These are phyloP conservation scores for Ottelia alismoides DNA, from an alignment of 106 monocot genomes.

Conservation along the genomic window DNA sequence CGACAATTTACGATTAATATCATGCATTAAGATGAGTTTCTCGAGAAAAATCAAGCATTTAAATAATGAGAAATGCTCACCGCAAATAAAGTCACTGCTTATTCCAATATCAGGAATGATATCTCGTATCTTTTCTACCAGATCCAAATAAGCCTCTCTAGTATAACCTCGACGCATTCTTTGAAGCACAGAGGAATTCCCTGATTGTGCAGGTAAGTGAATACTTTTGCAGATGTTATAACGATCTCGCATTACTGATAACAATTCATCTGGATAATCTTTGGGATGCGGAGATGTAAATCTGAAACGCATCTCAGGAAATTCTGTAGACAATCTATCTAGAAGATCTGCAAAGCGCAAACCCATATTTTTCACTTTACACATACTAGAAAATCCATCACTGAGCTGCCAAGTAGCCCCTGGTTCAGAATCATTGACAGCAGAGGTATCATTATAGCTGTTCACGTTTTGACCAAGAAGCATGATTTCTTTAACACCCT, in stretches of 20 bases:
- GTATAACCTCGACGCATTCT: slow-evolving; percentile 78
- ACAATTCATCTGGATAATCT: slow-evolving; percentile 70
- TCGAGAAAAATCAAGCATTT: too few species aligned
- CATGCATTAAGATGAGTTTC: too few species aligned
- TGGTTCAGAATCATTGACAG: slow-evolving; percentile 25
- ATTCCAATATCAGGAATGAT: slow-evolving; percentile 51
- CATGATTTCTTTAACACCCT: slow-evolving; percentile 78
- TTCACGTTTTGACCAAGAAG: slow-evolving; percentile 87
- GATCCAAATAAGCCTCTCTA: slow-evolving; percentile 58
- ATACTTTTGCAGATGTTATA: slow-evolving; percentile 68
- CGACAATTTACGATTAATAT: too few species aligned
- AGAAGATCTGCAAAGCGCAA: slow-evolving; percentile 63
- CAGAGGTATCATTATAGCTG: slow-evolving; percentile 71
- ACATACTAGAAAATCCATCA: slow-evolving; percentile 73
- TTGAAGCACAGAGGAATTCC: slow-evolving; percentile 54
- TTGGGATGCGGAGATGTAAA: slow-evolving; percentile 84
- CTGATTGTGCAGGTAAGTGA: slow-evolving; percentile 81
- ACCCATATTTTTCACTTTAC: slow-evolving; percentile 62
- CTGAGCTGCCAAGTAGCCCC: slow-evolving; percentile 52
- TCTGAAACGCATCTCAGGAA: too few species aligned
- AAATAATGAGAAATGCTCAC: not conserved
- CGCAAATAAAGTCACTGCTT: too few species aligned
- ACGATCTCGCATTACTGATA: slow-evolving; percentile 57
- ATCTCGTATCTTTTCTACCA: slow-evolving; percentile 54
- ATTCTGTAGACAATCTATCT: slow-evolving; percentile 42